Evolutionary conservation across 495 filamentous ascomycete genomes (phyloP).

Genomic region (Aspergillus sclerotioniger): DNA sequence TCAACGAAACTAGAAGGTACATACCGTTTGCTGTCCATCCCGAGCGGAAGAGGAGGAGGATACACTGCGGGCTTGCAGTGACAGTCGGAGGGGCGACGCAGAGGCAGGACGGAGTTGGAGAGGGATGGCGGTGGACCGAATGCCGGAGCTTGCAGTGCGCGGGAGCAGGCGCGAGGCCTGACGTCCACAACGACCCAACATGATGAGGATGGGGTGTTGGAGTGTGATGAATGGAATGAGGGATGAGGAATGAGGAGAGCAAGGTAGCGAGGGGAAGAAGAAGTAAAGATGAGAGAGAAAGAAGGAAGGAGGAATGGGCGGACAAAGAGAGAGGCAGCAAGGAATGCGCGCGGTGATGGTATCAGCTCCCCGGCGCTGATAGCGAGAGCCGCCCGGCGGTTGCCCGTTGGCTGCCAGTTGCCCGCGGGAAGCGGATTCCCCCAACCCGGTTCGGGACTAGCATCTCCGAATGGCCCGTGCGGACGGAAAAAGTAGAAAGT

Average conservation of each 20-base stretch:
- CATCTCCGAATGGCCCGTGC: constrained; percentile 35
- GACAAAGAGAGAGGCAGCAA: not conserved
- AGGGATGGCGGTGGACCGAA: constrained; percentile 15
- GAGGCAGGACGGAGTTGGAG: constrained; percentile 16
- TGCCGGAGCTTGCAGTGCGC: constrained; percentile 28
- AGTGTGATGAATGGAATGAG: not conserved
- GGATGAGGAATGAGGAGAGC: constrained; percentile 3
- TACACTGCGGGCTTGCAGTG: constrained; percentile 36
- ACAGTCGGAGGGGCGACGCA: constrained; percentile 20
- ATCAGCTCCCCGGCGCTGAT: constrained; percentile 6
- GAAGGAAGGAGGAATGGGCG: not conserved
- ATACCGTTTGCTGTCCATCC: constrained; percentile 46
- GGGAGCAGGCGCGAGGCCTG: constrained; percentile 40
- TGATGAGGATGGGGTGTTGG: constrained; percentile 18
- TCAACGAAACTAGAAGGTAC: not conserved
- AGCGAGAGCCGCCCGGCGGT: too few relatives aligned
- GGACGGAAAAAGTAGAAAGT: constrained; percentile 8
- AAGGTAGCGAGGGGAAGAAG: constrained; percentile 1
- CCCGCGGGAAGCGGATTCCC: constrained; percentile 42
- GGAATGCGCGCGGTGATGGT: constrained; percentile 1
- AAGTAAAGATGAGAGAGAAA: not conserved
- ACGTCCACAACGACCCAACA: constrained; percentile 46
- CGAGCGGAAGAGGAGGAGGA: constrained; percentile 40
- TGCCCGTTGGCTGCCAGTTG: constrained; percentile 24
- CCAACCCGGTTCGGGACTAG: constrained; percentile 28